These are phyloP conservation scores for Cyclocybe cylindracea DNA, from an alignment of 768 basidiomycete species.

Conservation along the genomic window DNA sequence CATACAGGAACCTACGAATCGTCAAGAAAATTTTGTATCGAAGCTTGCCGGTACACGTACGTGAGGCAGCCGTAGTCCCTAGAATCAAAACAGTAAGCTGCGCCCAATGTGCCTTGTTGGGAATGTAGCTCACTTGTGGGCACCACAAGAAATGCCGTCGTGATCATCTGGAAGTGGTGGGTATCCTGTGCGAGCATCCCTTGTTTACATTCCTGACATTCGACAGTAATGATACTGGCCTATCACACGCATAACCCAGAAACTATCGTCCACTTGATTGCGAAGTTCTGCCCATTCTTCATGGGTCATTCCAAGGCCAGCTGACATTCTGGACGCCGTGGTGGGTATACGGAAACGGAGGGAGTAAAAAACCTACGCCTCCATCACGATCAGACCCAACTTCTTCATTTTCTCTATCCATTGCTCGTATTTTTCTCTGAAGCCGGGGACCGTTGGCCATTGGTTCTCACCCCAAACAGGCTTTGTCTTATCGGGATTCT, in stretches of 20 bases:
- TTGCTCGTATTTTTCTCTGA: slow-evolving; percentile 61
- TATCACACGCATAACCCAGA: slow-evolving; percentile 88
- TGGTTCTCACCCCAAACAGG: slow-evolving; percentile 86
- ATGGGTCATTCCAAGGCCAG: slow-evolving; percentile 70
- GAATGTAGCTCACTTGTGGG: slow-evolving; percentile 65
- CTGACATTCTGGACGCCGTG: slow-evolving; percentile 64
- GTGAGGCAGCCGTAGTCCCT: slow-evolving; percentile 93
- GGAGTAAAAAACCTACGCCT: slow-evolving; percentile 59
- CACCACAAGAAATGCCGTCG: slow-evolving; percentile 87
- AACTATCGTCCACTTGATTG: slow-evolving; percentile 77
- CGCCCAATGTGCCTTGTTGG: too few species aligned
- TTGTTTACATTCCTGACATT: not conserved
- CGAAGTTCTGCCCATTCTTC: slow-evolving; percentile 73
- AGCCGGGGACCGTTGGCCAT: slow-evolving; percentile 67
- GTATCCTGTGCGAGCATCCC: slow-evolving; percentile 54
- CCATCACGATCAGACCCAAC: slow-evolving; percentile 81
- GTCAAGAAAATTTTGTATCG: not conserved
- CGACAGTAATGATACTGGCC: slow-evolving; percentile 39
- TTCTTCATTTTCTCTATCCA: slow-evolving; percentile 89
- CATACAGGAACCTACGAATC: slow-evolving; percentile 71
- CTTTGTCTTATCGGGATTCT: slow-evolving; percentile 66
- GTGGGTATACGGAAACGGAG: not conserved
- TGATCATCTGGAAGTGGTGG: slow-evolving; percentile 80
- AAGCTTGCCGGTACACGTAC: slow-evolving; percentile 37
- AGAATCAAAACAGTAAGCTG: not conserved